Conservation (phyloP, 2,329 filamentous ascomycete species). For the Alternaria sp. region DNA sequence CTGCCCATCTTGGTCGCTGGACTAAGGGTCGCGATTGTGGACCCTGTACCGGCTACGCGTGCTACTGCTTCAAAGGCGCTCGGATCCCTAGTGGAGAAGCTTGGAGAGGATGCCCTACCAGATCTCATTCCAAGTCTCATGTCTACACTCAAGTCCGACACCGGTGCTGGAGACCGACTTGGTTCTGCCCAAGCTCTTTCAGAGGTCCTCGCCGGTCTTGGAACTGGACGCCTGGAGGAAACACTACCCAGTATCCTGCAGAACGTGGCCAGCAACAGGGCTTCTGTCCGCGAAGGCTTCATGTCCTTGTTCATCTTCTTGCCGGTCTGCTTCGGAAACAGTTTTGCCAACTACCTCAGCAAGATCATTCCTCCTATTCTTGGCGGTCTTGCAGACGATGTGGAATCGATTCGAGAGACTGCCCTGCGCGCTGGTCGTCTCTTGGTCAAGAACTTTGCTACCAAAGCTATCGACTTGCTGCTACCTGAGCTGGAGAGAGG, state of each 20-base stretch:
- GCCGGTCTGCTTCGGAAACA: slow-evolving; percentile 98
- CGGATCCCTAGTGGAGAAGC: slow-evolving; percentile 95
- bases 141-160: slow-evolving; percentile 96
- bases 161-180: slow-evolving; percentile 92
- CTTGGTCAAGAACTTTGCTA: slow-evolving; percentile 97
- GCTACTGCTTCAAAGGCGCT: slow-evolving; percentile 95
- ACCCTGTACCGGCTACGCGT: slow-evolving; percentile 94
- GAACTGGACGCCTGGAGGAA: slow-evolving; percentile 91
- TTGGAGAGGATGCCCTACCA: slow-evolving; percentile 94
- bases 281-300: slow-evolving; percentile 94
- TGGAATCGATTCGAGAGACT: slow-evolving; percentile 97
- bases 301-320: slow-evolving; percentile 99
- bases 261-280: slow-evolving; percentile 90
- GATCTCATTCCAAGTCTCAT: slow-evolving; percentile 98
- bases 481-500: slow-evolving; percentile 95
- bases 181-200: slow-evolving; percentile 96
- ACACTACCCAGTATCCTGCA: slow-evolving; percentile 95
- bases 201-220: slow-evolving; percentile 93
- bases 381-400: slow-evolving; percentile 90
- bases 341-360: slow-evolving; percentile 93
- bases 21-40: slow-evolving; percentile 86
- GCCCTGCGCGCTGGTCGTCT: slow-evolving; percentile 91
- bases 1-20: slow-evolving; percentile 91
- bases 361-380: slow-evolving; percentile 96
- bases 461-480: slow-evolving; percentile 90